These are phyloP conservation scores for Cicer cuneatum DNA, from an alignment of 306 rosid species.

Conservation along the genomic window DNA sequence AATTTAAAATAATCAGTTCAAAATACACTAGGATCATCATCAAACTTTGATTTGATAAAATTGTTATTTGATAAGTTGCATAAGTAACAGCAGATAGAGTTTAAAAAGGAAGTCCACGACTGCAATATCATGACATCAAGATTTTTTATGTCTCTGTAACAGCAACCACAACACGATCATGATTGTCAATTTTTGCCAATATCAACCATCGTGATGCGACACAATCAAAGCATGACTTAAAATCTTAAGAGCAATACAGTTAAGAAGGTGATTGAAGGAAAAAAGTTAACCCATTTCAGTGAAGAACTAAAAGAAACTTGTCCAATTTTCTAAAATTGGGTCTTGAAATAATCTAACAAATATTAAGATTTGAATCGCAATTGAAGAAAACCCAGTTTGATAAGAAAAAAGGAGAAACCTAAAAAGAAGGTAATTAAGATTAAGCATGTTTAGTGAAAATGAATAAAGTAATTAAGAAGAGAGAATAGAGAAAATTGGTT, in stretches of 20 bases:
- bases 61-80: conserved; percentile 16
- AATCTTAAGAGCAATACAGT: neutral
- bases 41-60: conserved; percentile 11
- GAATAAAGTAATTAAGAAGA: neutral
- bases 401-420: conserved; percentile 34
- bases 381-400: conserved; percentile 14
- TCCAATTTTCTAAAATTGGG: conserved; percentile 17
- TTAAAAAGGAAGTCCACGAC: neutral
- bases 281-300: conserved; percentile 24
- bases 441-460: conserved; percentile 39
- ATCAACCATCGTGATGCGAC: neutral
- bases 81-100: neutral
- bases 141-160: neutral
- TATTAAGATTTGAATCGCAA: conserved; percentile 26
- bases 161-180: neutral
- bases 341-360: conserved; percentile 21
- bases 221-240: neutral
- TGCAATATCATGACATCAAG: neutral
- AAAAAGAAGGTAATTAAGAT: conserved; percentile 33
- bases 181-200: neutral
- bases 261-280: neutral
- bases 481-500: neutral
- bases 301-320: conserved; percentile 1
- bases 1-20: neutral
- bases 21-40: neutral